Percentiles rank a stretch among this genome's conserved stretches.
Evolutionary conservation across 352 stramenopile genomes (phyloP).

Genomic region (Phytophthora fragariaefolia): DNA sequence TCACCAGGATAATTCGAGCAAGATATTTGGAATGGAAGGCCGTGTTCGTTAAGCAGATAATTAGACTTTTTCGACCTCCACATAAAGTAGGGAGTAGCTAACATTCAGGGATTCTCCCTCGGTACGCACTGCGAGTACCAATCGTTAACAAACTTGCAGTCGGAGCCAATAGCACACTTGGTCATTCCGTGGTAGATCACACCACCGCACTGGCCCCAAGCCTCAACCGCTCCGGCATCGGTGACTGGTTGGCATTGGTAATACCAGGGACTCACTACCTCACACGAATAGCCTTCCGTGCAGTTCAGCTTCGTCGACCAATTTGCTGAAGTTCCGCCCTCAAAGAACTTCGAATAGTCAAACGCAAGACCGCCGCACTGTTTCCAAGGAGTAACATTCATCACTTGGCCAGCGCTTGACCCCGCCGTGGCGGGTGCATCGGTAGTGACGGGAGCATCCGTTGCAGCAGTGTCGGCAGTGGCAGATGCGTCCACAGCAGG

Average conservation of each 20-base stretch:
- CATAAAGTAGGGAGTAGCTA: too few relatives aligned
- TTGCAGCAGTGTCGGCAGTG: slow-evolving; percentile 6
- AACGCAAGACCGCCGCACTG: slow-evolving; percentile 42
- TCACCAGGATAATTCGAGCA: too few relatives aligned
- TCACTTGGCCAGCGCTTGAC: neutral
- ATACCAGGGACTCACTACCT: slow-evolving; percentile 45
- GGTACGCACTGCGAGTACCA: slow-evolving; percentile 64
- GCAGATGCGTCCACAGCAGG: neutral
- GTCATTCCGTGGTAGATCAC: slow-evolving; percentile 21
- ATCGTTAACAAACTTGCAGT: slow-evolving; percentile 40
- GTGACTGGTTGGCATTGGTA: slow-evolving; percentile 39
- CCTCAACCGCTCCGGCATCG: slow-evolving; percentile 12
- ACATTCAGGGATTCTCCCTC: neutral
- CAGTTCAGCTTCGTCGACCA: slow-evolving; percentile 32
- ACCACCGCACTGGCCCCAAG: slow-evolving; percentile 42
- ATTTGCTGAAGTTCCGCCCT: slow-evolving; percentile 10
- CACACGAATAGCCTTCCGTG: slow-evolving; percentile 34
- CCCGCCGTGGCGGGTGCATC: neutral
- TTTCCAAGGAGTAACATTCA: slow-evolving; percentile 20
- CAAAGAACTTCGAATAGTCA: slow-evolving; percentile 40
- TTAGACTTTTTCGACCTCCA: too few relatives aligned
- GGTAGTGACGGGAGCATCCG: neutral
- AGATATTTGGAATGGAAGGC: too few relatives aligned
- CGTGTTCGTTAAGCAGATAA: too few relatives aligned
- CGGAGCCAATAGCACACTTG: slow-evolving; percentile 24